Evolutionary conservation across 495 filamentous ascomycete genomes (phyloP).

Genomic region (Hypoxylon crocopeplum): DNA sequence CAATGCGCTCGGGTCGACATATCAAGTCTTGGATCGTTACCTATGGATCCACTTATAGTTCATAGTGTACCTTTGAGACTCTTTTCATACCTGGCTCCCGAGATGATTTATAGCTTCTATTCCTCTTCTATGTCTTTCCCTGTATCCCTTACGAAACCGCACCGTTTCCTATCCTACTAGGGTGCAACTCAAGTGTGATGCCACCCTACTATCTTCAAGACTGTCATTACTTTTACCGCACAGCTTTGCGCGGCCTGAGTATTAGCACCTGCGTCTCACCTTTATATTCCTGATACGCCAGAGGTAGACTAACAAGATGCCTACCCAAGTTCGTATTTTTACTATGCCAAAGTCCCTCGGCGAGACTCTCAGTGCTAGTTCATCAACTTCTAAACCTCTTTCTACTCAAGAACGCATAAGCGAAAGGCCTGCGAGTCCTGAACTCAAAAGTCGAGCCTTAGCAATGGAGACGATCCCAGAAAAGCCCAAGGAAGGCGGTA

Average conservation of each 20-base stretch:
- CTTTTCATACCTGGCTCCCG: conserved; percentile 10
- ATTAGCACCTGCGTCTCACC: conserved; percentile 78
- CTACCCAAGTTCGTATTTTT: conserved; percentile 65
- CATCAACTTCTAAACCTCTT: conserved; percentile 38
- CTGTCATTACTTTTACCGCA: conserved; percentile 93
- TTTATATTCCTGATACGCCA: conserved; percentile 65
- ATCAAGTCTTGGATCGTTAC: conserved; percentile 18
- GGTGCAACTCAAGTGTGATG: conserved; percentile 61
- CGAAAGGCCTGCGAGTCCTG: conserved; percentile 38
- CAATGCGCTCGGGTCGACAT: conserved; percentile 27
- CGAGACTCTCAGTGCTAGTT: conserved; percentile 61
- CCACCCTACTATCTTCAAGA: conserved; percentile 84
- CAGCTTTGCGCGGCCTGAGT: conserved; percentile 79
- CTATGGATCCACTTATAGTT: conserved; percentile 27
- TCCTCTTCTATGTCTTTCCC: conserved; percentile 12
- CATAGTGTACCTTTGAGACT: conserved; percentile 2
- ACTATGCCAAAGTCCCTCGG: conserved; percentile 74
- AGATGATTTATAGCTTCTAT: conserved; percentile 35
- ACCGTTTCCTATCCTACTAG: conserved; percentile 13
- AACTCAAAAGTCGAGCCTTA: conserved; percentile 36
- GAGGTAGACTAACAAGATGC: conserved; percentile 52
- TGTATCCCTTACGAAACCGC: background rate
- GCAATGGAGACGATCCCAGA: conserved; percentile 49
- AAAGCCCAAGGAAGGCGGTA: conserved; percentile 60
- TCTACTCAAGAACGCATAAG: conserved; percentile 41